These are phyloP conservation scores for Aspergillus intermedius DNA, from an alignment of 2,329 filamentous ascomycete genomes.

Conservation along the genomic window DNA sequence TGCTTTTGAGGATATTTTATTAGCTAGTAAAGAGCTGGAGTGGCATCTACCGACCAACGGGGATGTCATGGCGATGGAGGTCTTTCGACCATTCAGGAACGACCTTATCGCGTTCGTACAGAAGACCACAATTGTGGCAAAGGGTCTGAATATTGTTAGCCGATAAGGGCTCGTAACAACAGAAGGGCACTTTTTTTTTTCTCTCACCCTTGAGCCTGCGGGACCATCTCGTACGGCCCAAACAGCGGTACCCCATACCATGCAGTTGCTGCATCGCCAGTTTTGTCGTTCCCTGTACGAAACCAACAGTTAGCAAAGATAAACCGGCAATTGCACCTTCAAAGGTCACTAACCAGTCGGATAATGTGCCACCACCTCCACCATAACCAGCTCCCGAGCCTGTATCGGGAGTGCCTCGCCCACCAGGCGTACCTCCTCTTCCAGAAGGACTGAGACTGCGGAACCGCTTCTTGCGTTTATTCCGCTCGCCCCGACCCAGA, in stretches of 20 bases:
- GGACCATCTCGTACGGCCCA: slow-evolving; percentile 96
- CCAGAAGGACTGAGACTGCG: slow-evolving; percentile 76
- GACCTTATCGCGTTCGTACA: slow-evolving; percentile 80
- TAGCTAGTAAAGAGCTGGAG: background rate
- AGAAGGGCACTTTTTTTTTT: background rate
- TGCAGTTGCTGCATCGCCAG: slow-evolving; percentile 87
- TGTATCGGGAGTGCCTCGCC: slow-evolving; percentile 70
- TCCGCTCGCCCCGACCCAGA: slow-evolving; percentile 85
- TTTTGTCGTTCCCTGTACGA: slow-evolving; percentile 59
- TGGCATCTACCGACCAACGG: slow-evolving; percentile 25
- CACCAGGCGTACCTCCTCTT: slow-evolving; percentile 60
- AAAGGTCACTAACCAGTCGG: slow-evolving; percentile 47
- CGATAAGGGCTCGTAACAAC: background rate
- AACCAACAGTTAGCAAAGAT: background rate
- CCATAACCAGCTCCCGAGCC: slow-evolving; percentile 61
- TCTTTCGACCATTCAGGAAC: slow-evolving; percentile 71
- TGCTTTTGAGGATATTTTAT: background rate
- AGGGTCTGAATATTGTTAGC: slow-evolving; percentile 55
- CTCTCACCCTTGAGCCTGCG: slow-evolving; percentile 69
- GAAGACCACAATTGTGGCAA: slow-evolving; percentile 85
- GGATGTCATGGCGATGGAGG: slow-evolving; percentile 51
- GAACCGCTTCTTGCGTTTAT: slow-evolving; percentile 92
- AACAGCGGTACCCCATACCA: slow-evolving; percentile 78
- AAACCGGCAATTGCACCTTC: background rate
- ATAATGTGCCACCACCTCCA: slow-evolving; percentile 56